phyloP scores from a whole-genome alignment of 257 asterid genomes.

The Hygrophila difformis region DNA sequence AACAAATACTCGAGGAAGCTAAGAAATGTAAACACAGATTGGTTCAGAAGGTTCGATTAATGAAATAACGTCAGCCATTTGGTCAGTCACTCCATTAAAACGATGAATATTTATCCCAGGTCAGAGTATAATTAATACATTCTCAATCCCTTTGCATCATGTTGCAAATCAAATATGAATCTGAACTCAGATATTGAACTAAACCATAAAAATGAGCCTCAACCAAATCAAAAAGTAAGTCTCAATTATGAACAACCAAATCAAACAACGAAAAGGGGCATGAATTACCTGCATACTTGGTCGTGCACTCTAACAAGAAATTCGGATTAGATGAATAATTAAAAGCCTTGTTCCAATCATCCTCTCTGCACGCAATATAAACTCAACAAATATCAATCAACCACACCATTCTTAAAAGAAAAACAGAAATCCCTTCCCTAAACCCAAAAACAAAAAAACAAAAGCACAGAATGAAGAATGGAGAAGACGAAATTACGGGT shows the following conservation, averaged over 20 bases:
- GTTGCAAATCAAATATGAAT: too few relatives aligned
- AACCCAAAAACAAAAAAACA: background rate
- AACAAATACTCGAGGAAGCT: too few relatives aligned
- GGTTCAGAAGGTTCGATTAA: too few relatives aligned
- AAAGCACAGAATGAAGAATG: background rate
- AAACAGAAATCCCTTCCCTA: background rate
- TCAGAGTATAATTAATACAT: too few relatives aligned
- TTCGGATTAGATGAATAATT: constrained; percentile 50
- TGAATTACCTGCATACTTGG: constrained; percentile 37
- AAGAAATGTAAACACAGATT: too few relatives aligned
- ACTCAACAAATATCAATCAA: background rate
- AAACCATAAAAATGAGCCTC: background rate
- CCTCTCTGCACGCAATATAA: constrained; percentile 32
- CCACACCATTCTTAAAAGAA: background rate
- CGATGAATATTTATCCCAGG: too few relatives aligned
- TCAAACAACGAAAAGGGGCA: background rate
- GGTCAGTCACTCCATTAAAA: too few relatives aligned
- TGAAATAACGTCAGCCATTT: too few relatives aligned
- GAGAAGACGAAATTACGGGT: constrained; percentile 30
- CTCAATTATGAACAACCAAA: constrained; percentile 2
- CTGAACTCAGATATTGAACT: background rate
- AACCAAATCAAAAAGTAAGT: background rate
- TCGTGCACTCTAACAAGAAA: constrained; percentile 51
- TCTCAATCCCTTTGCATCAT: too few relatives aligned
- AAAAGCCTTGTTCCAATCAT: constrained; percentile 72